Evolutionary conservation across 345 rosid genomes (phyloP).

Genomic region (Salix purpurea): DNA sequence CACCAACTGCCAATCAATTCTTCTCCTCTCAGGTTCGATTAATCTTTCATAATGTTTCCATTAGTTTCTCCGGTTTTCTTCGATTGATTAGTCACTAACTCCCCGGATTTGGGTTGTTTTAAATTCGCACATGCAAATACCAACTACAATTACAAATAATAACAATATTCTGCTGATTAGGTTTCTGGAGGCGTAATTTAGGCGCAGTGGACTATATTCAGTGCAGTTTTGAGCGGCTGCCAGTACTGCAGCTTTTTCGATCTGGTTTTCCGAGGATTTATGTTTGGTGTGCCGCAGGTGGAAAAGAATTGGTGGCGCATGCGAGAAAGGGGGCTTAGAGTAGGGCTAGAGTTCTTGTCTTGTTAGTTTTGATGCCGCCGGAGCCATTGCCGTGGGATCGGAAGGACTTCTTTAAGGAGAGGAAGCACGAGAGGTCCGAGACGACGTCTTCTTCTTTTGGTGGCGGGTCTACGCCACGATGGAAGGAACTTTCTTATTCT

Average conservation of each 20-base stretch:
- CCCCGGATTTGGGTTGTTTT: not conserved
- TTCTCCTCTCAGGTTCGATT: not conserved
- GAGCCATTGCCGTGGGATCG: constrained; percentile 91
- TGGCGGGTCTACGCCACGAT: constrained; percentile 43
- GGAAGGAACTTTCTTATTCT: constrained; percentile 57
- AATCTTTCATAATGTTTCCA: not conserved
- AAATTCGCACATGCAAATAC: not conserved
- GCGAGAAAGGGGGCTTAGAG: not conserved
- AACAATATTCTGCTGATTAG: not conserved
- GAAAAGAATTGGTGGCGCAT: not conserved
- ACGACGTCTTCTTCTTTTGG: constrained; percentile 40
- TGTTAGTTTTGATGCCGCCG: constrained; percentile 70
- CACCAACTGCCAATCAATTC: not conserved
- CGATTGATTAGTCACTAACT: not conserved
- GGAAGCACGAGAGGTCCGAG: constrained; percentile 75
- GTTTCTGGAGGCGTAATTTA: constrained; percentile 8
- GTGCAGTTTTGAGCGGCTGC: not conserved
- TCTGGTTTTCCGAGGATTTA: constrained; percentile 1
- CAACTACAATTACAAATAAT: not conserved
- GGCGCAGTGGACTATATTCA: constrained; percentile 1
- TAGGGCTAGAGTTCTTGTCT: constrained; percentile 21
- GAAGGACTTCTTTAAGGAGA: constrained; percentile 75
- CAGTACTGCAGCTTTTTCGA: not conserved
- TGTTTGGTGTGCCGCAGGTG: not conserved
- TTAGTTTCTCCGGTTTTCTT: not conserved